Base-by-base conservation (phyloP, 441 rosid species). In the Populus hybrid region DNA sequence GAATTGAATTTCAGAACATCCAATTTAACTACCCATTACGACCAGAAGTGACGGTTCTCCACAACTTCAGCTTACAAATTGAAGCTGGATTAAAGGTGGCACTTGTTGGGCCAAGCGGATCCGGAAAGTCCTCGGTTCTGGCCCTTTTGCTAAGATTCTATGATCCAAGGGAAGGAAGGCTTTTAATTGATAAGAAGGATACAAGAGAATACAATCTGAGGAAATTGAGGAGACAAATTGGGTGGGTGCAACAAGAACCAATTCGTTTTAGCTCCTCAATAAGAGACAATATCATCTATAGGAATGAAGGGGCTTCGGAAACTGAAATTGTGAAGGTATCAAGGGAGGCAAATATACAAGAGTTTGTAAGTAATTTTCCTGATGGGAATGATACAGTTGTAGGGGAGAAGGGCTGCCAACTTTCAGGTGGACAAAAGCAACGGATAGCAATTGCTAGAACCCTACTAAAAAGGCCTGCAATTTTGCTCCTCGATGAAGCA, bases 321-420 rank as follows among this genome's bases (percentile, higher is more conserved):
- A 69, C 86, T 18, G 91, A 91, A 81, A 86, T 90, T 18, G 79
- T 82, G 67, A 79, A 87, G 84, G 88, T 68, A 19, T 79, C 94
- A 8, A 86, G 72, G 81, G 86, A 86, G 79, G 89, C 89, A 46
- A 87, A 86, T 77, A 87, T 90, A 71, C 84, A 91, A 32, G 90
- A 87, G 59, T 88, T 91, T 67, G 76, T 86, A 46, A 85, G 91
- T 67, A 86, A 81, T 79, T 78, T 91, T 67, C 90, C 92, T 2
- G 81, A 85, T 42, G 93, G 92, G 21, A 88, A 86, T 63, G 73
- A 88, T 34, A 88, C 93, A 32, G 76, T 84, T 12, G 93, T 87
- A 21, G 95, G 95, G n/a, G 93, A 91, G 82, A 89, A 81, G 79
- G 96, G 96, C 30, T 86, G 90, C 86, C 92, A 87, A 72, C 89